Evolutionary conservation across 352 stramenopile genomes (phyloP).

Genomic region (Phytophthora cactorum): DNA sequence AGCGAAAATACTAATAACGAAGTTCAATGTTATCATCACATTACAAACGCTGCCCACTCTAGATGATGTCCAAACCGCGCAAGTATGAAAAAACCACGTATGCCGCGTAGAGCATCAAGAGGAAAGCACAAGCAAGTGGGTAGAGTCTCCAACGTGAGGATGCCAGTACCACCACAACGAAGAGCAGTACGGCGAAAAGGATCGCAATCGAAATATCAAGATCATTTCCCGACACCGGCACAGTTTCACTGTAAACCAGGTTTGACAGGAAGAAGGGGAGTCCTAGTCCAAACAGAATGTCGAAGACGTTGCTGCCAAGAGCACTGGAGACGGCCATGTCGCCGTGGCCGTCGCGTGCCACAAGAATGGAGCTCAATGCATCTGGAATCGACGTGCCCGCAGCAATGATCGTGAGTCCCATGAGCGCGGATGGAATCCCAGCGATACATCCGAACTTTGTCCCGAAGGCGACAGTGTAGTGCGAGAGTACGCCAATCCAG

Average conservation of each 20-base stretch:
- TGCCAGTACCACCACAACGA: constrained; percentile 60
- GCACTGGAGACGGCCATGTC: constrained; percentile 88
- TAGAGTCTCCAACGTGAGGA: constrained; percentile 60
- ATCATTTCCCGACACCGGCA: constrained; percentile 56
- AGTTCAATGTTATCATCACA: background rate
- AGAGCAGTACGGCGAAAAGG: constrained; percentile 64
- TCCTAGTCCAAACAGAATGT: constrained; percentile 80
- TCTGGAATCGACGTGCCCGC: constrained; percentile 83
- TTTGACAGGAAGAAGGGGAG: constrained; percentile 85
- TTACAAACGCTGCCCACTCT: background rate
- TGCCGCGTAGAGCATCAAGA: constrained; percentile 52
- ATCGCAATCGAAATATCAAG: constrained; percentile 71
- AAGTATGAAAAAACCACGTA: constrained; percentile 73
- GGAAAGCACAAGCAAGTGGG: constrained; percentile 42
- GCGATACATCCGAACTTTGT: constrained; percentile 74
- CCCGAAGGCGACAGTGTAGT: constrained; percentile 68
- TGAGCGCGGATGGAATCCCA: constrained; percentile 71
- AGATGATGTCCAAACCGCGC: constrained; percentile 60
- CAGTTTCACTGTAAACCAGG: constrained; percentile 62
- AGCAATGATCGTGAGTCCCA: constrained; percentile 84
- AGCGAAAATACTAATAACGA: background rate
- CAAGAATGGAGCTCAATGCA: constrained; percentile 77
- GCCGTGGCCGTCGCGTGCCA: constrained; percentile 79
- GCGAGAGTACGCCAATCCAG: constrained; percentile 80
- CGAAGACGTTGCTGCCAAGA: constrained; percentile 87